These are phyloP conservation scores for Dactylellina sp. DNA, from an alignment of 2,329 filamentous ascomycete species.

Conservation along the genomic window DNA sequence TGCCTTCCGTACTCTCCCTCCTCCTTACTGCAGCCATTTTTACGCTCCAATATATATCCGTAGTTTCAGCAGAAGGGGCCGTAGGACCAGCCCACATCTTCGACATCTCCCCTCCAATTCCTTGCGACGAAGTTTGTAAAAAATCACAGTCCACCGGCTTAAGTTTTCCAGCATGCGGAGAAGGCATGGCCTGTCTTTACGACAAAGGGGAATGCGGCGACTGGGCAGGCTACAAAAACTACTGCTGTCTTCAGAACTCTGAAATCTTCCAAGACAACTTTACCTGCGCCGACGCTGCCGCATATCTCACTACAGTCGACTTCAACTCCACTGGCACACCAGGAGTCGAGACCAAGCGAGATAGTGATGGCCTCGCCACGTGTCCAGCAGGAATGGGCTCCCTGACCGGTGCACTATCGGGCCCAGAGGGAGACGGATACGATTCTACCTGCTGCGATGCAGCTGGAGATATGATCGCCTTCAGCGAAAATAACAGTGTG, in stretches of 20 bases:
- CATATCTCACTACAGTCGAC: conserved; percentile 1
- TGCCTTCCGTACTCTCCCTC: neutral
- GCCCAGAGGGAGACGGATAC: neutral
- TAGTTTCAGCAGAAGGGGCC: neutral
- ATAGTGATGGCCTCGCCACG: neutral
- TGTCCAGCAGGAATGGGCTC: neutral
- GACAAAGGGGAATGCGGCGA: conserved; percentile 2
- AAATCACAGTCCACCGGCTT: neutral
- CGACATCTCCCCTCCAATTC: conserved; percentile 7
- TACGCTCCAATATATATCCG: neutral
- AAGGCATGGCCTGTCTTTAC: neutral
- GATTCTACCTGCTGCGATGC: neutral
- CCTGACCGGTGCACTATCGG: neutral
- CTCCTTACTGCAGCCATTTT: neutral
- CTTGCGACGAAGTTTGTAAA: conserved; percentile 14
- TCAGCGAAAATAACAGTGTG: neutral
- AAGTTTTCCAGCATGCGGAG: conserved; percentile 7
- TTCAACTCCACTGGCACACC: conserved; percentile 5
- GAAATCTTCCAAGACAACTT: neutral
- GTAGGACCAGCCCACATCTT: conserved; percentile 1
- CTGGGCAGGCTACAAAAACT: conserved; percentile 10
- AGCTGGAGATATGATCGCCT: conserved; percentile 1
- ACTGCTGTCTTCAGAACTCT: conserved; percentile 10
- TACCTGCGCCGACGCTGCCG: conserved; percentile 3
- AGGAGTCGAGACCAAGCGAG: neutral